Conservation (phyloP, 1,284 basidiomycete species). For the Tilletia indica region DNA sequence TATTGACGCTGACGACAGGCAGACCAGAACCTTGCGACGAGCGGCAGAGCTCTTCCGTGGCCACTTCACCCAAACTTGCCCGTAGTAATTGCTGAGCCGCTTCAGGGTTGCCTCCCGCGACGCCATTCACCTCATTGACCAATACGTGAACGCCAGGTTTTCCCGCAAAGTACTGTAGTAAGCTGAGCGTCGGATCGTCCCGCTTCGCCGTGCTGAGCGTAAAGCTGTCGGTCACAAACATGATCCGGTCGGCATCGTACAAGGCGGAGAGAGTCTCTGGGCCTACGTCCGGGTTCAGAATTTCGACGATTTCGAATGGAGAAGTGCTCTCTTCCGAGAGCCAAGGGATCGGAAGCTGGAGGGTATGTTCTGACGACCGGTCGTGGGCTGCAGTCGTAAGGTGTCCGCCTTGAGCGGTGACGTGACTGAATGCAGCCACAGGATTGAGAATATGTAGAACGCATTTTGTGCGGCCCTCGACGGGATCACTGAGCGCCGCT, state of each 20-base stretch:
- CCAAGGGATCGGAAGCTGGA: background rate
- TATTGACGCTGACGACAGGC: constrained; percentile 5
- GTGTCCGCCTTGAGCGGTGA: too few relatives aligned
- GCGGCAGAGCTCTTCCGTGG: too few relatives aligned
- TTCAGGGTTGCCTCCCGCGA: background rate
- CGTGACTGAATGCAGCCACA: background rate
- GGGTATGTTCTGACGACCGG: background rate
- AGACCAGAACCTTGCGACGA: background rate
- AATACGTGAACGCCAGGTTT: background rate
- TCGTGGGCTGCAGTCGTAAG: too few relatives aligned
- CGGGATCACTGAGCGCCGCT: background rate
- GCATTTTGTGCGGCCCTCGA: background rate
- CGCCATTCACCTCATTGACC: background rate
- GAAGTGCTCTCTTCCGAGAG: background rate
- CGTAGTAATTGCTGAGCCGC: too few relatives aligned
- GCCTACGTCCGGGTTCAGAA: background rate
- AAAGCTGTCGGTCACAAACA: constrained; percentile 7
- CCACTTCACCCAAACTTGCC: too few relatives aligned
- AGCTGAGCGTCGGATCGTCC: background rate
- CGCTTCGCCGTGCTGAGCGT: background rate
- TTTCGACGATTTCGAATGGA: background rate
- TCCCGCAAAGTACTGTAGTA: constrained; percentile 4
- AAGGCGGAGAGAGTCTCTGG: background rate
- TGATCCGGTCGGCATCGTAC: constrained; percentile 4
- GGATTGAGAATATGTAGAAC: background rate